Evolutionary conservation across 179 eudicot genomes (phyloP), one percentile per base, ranked within the genome.

Genomic region (Beta corolliflora): DNA sequence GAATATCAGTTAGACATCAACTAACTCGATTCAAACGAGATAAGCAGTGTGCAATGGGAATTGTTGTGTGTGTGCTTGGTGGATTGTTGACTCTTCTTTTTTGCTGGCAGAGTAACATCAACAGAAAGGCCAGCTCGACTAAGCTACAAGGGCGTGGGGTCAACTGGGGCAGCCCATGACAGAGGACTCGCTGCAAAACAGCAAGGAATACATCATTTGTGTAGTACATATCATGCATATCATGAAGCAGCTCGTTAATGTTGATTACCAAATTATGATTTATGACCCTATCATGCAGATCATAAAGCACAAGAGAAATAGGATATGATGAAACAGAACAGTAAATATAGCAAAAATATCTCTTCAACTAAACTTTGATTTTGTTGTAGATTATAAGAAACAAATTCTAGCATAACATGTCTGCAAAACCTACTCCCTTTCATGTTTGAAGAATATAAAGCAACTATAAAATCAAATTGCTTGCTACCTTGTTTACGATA

Each of bases 161-260:
- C 41, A 36, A 77, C 83, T 60, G 91, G 88, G 81, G 81, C 82
- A 9, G 77, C 85, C 89, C 89, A 90, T 53, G 93, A 55, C 36
- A 90, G 65, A 53, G 91, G 92, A 73, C 73, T 83, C 9, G 67
- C 95, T 92, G 91, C 86, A 82, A 76, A 46, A 67, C 53, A 61
- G 63, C 59, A 64, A 12, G 53, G 4, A 54, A 46, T 59, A 44
- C 59, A 75, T 66, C 7, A 64, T 60, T 61, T 31, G 53, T 44
- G 53, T 2, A 11, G 23, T 21, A 41, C 5, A 69, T 36, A 36
- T 36, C 41, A 36, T 36, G 41, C 41, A 36, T 9, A n/a, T 52
- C 18, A 50, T 50, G 21, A 9, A 21, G 4, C 19, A 52, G 41
- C 18, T 50, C 58, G 15, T 23, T 46, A 50, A 25, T 23, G 12